Conservation (phyloP, 805 yeast species). For the Saturnispora ahearnii region DNA sequence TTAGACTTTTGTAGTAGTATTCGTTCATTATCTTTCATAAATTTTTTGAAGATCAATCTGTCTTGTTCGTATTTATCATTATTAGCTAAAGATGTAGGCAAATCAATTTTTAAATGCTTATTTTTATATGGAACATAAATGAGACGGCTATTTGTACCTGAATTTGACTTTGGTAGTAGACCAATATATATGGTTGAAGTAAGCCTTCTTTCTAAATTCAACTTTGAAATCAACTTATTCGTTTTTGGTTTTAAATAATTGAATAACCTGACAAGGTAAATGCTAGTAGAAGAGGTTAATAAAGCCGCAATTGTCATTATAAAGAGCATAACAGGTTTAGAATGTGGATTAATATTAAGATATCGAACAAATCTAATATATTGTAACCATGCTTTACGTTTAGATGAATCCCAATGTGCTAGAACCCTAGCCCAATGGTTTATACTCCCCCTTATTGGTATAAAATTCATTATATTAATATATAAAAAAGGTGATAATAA, state of each 20-base stretch:
- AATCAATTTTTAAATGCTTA: conserved; percentile 31
- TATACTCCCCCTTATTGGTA: background rate
- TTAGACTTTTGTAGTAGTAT: background rate
- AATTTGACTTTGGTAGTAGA: background rate
- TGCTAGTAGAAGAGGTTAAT: conserved; percentile 17
- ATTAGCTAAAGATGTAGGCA: conserved; percentile 34
- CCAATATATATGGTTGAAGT: background rate
- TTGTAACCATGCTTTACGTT: conserved; percentile 12
- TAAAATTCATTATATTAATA: background rate
- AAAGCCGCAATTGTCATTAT: conserved; percentile 22
- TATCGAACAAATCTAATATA: conserved; percentile 13
- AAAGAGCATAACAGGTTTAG: conserved; percentile 29
- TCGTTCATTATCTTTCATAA: conserved; percentile 26
- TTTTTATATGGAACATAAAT: conserved; percentile 42
- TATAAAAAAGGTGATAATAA: background rate
- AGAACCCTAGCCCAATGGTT: background rate
- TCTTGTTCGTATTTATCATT: conserved; percentile 47
- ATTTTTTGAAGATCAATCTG: conserved; percentile 43
- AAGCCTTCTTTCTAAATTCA: background rate
- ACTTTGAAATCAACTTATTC: background rate
- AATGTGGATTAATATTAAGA: conserved; percentile 21
- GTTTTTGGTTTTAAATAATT: conserved; percentile 12
- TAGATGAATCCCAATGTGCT: conserved; percentile 7
- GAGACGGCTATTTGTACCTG: conserved; percentile 26
- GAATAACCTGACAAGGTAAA: conserved; percentile 20